phyloP scores from a whole-genome alignment of 129 eudicot species.

The Tanacetum coccineum region DNA sequence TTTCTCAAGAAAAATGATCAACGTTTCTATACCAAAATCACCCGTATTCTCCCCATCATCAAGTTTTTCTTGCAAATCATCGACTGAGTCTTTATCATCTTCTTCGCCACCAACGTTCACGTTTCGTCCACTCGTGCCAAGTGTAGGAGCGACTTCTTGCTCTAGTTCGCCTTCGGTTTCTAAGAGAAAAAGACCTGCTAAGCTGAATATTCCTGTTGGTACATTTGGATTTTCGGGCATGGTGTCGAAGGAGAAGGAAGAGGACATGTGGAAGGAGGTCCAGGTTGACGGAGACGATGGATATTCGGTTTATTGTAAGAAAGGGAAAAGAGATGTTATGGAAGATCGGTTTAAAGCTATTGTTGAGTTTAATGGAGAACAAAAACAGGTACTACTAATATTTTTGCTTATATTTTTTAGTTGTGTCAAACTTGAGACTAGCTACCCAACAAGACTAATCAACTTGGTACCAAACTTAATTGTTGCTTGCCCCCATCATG shows the following conservation, averaged over 20 bases:
- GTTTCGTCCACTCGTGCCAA: slow-evolving; percentile 12
- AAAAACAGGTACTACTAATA: slow-evolving; percentile 54
- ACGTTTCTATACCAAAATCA: no score
- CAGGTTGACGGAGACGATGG: slow-evolving; percentile 78
- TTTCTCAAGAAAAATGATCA: no score
- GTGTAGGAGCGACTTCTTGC: slow-evolving; percentile 14
- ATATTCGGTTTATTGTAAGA: slow-evolving; percentile 79
- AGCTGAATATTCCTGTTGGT: slow-evolving; percentile 61
- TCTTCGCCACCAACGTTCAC: slow-evolving; percentile 32
- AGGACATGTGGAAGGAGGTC: slow-evolving; percentile 32
- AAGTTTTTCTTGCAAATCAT: slow-evolving; percentile 8
- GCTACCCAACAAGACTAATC: background rate
- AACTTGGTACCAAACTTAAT: background rate
- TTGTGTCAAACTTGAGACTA: no score
- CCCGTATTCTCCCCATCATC: no score
- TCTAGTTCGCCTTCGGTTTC: slow-evolving; percentile 29
- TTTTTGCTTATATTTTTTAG: no score
- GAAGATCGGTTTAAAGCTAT: slow-evolving; percentile 81
- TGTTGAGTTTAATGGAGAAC: slow-evolving; percentile 43
- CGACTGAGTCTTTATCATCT: slow-evolving; percentile 33
- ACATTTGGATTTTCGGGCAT: slow-evolving; percentile 23
- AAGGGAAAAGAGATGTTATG: slow-evolving; percentile 73
- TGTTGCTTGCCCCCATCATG: no score
- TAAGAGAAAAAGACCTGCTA: slow-evolving; percentile 78
- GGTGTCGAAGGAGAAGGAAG: slow-evolving; percentile 21